These are phyloP conservation scores for Fusarium sambucinum DNA, from an alignment of 2,329 filamentous ascomycete genomes.

Conservation along the genomic window DNA sequence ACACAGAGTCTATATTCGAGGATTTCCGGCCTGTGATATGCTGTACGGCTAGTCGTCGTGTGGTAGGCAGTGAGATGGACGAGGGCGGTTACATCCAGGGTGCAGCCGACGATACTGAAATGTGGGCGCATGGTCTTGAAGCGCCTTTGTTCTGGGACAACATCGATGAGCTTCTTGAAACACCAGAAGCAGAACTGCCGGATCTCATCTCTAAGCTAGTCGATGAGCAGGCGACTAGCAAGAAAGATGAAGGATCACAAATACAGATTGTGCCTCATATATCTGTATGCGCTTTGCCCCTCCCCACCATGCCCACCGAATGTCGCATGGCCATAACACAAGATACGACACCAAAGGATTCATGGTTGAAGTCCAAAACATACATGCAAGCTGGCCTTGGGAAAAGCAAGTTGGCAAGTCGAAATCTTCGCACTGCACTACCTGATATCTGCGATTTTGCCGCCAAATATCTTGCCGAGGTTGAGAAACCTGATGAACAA, in stretches of 20 bases:
- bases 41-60: slow-evolving; percentile 83
- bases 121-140: slow-evolving; percentile 87
- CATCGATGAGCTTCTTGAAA: slow-evolving; percentile 67
- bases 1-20: slow-evolving; percentile 57
- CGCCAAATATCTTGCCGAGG: slow-evolving; percentile 51
- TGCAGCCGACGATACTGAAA: slow-evolving; percentile 93
- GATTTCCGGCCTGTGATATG: slow-evolving; percentile 81
- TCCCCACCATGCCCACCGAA: slow-evolving; percentile 34
- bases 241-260: slow-evolving; percentile 17
- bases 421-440: slow-evolving; percentile 81
- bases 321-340: slow-evolving; percentile 61
- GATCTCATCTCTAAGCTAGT: slow-evolving; percentile 63
- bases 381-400: slow-evolving; percentile 73
- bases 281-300: slow-evolving; percentile 54
- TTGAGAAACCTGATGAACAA: neutral
- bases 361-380: slow-evolving; percentile 54
- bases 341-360: slow-evolving; percentile 59
- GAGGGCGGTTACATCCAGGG: slow-evolving; percentile 87
- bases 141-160: slow-evolving; percentile 84
- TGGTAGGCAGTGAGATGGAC: slow-evolving; percentile 72
- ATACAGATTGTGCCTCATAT: slow-evolving; percentile 54
- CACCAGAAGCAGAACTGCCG: slow-evolving; percentile 73
- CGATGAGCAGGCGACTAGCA: slow-evolving; percentile 38
- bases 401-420: slow-evolving; percentile 81
- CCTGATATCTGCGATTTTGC: slow-evolving; percentile 71